phyloP scores from a whole-genome alignment of 306 rosid genomes.

The Prunus persica region Prunus_persica_NCBIv2 NC_034013.1:18365001-18365500 shows the following conservation, averaged over 20 bases:
- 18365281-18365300: background rate
- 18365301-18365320: background rate
- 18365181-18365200: background rate
- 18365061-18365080: background rate
- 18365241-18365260: background rate
- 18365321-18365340: background rate
- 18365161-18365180: background rate
- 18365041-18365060: background rate
- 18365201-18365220: background rate
- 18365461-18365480: too few species aligned
- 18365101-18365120: background rate
- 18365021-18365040: background rate
- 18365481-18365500: too few species aligned
- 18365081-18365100: background rate
- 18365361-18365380: background rate
- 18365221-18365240: background rate
- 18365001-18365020: background rate
- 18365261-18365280: background rate
- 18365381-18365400: background rate
- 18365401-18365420: too few species aligned
- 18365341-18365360: background rate
- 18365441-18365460: too few species aligned
- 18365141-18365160: background rate
- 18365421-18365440: too few species aligned
- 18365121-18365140: background rate